Evolutionary conservation across 108 stramenopile genomes (phyloP).

Genomic region (Pelagomonas calceolata): DNA sequence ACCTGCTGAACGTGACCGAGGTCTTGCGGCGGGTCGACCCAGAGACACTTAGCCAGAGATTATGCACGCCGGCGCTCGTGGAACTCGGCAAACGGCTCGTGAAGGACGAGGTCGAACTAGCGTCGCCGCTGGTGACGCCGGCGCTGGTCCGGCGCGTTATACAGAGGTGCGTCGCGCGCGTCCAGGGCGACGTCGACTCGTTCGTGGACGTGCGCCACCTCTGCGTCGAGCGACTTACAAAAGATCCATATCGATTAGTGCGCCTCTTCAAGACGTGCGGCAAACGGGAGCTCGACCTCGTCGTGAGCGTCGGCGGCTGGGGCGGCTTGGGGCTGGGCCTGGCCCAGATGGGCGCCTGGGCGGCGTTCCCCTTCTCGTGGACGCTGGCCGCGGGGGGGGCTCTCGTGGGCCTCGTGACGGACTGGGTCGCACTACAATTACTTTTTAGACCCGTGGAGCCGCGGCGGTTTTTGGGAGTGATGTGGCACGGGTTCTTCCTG

Average conservation of each 20-base stretch:
- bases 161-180: too few species aligned
- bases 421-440: slow-evolving; percentile 24
- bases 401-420: slow-evolving; percentile 18
- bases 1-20: neutral
- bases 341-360: slow-evolving; percentile 20
- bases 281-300: neutral
- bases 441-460: slow-evolving; percentile 29
- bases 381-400: slow-evolving; percentile 22
- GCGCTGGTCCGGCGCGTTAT: neutral
- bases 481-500: neutral
- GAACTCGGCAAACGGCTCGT: neutral
- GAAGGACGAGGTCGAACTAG: too few species aligned
- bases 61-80: neutral
- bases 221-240: too few species aligned
- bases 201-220: too few species aligned
- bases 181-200: too few species aligned
- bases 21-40: neutral
- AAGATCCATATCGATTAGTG: too few species aligned
- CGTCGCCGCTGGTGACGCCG: neutral
- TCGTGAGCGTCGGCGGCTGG: neutral
- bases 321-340: neutral
- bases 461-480: neutral
- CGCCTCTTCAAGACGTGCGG: neutral
- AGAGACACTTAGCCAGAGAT: neutral
- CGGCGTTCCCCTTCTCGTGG: slow-evolving; percentile 14